Percentiles rank a stretch among this genome's conserved stretches.
Conservation (phyloP, 306 rosid species). For the Myrica gale region DNA sequence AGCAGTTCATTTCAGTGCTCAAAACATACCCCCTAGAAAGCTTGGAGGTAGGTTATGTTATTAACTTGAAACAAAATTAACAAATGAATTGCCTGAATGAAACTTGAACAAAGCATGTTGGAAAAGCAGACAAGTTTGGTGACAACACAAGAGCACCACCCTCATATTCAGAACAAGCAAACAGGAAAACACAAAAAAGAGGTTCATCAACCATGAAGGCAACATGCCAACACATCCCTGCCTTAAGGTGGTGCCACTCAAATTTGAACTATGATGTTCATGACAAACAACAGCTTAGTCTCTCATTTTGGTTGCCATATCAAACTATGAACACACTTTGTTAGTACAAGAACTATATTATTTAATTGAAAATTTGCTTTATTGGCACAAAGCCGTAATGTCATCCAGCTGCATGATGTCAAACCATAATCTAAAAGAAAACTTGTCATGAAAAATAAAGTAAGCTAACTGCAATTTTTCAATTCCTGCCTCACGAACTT, state of each 20-base stretch:
- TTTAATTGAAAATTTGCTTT: neutral
- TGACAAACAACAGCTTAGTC: neutral
- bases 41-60: neutral
- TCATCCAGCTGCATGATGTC: neutral
- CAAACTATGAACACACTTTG: conserved; percentile 11
- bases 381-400: neutral
- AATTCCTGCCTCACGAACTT: neutral
- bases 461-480: neutral
- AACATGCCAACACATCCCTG: neutral
- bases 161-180: neutral
- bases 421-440: neutral
- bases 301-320: conserved; percentile 4
- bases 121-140: neutral
- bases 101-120: neutral
- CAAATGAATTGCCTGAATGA: neutral
- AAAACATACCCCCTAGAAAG: neutral
- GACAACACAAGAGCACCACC: too few relatives aligned
- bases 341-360: neutral
- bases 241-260: neutral
- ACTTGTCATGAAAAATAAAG: neutral
- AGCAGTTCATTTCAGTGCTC: neutral
- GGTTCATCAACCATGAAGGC: neutral
- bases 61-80: neutral
- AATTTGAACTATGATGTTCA: conserved; percentile 1
- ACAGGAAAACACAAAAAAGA: neutral